phyloP scores from a whole-genome alignment of 2,329 filamentous ascomycete species.

The Gyromitra esculenta region DNA sequence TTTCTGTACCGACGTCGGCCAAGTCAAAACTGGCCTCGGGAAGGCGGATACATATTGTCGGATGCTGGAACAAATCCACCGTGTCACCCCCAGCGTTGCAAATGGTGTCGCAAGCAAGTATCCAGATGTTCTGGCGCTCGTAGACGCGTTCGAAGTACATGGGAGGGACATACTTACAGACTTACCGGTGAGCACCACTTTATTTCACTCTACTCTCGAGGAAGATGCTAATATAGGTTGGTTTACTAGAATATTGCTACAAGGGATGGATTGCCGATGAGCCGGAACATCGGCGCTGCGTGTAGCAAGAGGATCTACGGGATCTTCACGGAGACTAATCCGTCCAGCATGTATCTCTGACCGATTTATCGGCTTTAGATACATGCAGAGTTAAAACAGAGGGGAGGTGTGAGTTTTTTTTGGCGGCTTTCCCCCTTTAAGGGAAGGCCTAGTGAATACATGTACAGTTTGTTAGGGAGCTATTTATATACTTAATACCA shows the following conservation, averaged over 20 bases:
- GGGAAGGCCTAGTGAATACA: too few relatives aligned
- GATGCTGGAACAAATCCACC: conserved; percentile 79
- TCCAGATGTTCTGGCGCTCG: conserved; percentile 67
- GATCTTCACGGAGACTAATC: conserved; percentile 69
- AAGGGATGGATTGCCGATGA: conserved; percentile 67
- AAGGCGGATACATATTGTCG: conserved; percentile 73
- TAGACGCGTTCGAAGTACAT: conserved; percentile 68
- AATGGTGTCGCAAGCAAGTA: conserved; percentile 74
- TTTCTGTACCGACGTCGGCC: conserved; percentile 82
- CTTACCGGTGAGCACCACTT: conserved; percentile 64
- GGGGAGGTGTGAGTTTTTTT: not conserved
- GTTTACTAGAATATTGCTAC: conserved; percentile 61
- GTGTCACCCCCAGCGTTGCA: conserved; percentile 77
- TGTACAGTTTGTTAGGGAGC: too few relatives aligned
- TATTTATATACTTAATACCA: too few relatives aligned
- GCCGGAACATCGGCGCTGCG: conserved; percentile 68
- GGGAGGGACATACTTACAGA: conserved; percentile 72
- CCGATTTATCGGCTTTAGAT: not conserved
- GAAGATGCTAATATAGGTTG: conserved; percentile 17
- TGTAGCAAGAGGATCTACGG: conserved; percentile 70
- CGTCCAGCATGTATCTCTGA: conserved; percentile 67
- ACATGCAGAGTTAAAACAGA: not conserved
- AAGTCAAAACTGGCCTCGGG: conserved; percentile 76
- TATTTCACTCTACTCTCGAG: not conserved
- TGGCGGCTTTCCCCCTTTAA: too few relatives aligned